Evolutionary conservation across 164 flowering plant species (phyloP), one percentile per base, ranked within the genome.

Genomic region (Magnolia sinica): DNA sequence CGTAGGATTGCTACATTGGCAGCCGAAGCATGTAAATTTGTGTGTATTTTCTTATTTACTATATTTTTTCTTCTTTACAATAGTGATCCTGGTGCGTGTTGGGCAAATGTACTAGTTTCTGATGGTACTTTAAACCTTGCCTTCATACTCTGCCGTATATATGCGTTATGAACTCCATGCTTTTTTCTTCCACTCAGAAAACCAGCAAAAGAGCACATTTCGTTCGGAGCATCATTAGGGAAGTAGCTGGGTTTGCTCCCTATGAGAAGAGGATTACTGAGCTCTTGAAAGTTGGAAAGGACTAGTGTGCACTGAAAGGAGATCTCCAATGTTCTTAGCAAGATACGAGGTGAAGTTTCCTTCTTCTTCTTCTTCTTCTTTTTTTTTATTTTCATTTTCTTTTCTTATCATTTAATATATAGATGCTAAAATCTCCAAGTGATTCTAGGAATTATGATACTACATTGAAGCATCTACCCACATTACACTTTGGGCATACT

Each of bases 191-290:
- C 29, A 0, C 72, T 24, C 77, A 85, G 86, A 84, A 86, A 81
- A 82, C 85, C 16, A 84, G 86, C 50, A 84, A 86, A 70, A 82
- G 88, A 63, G 83, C 82, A 6, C 81, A 69, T 29, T 84, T 84
- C 59, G 81, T 86, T n/a, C 76, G 76, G 69, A 79, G 16, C 29
- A 64, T 86, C 3, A 82, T 86, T n/a, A 79, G 83, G 74, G 88
- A 86, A 71, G 86, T 86, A 68, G 86, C 85, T 59, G 88, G 88
- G 7, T 84, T 84, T 82, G 85, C 86, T 64, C 86, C 88, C 7
- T 84, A 83, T 82, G 86, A 85, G 78, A 84, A 84, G 81, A 79
- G 88, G 72, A 84, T 82, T 66, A 83, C 86, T 75, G 88, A 85
- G 76, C 85, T 84, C 50, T 72, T 85, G 20, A 85, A 84, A 71